These are phyloP conservation scores for Mortierella hygrophila DNA, from an alignment of 192 early-diverging fungal genomes.

Conservation along the genomic window DNA sequence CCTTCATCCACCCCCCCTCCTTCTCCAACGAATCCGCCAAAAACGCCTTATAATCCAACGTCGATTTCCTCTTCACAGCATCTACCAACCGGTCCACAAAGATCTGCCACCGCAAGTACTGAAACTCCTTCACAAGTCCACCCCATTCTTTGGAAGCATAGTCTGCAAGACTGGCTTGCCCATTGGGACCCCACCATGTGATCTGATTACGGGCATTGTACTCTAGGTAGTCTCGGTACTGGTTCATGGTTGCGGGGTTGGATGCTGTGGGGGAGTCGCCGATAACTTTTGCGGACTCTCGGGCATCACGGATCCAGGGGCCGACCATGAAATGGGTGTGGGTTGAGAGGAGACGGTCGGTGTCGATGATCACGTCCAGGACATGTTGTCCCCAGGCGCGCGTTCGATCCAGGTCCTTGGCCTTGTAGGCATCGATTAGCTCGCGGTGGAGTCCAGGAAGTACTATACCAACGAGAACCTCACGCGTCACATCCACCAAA, in stretches of 20 bases:
- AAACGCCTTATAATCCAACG: constrained; percentile 30
- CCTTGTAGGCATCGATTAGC: constrained; percentile 33
- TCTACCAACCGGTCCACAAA: constrained; percentile 30
- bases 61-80: neutral
- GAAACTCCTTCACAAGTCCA: constrained; percentile 31
- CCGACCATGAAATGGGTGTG: constrained; percentile 49
- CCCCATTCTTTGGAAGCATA: constrained; percentile 51
- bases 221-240: constrained; percentile 37
- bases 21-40: constrained; percentile 14
- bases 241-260: neutral
- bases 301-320: constrained; percentile 34
- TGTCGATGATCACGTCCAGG: constrained; percentile 22
- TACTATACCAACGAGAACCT: constrained; percentile 31
- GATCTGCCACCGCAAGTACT: constrained; percentile 35
- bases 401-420: constrained; percentile 15
- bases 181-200: constrained; percentile 50
- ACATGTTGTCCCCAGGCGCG: constrained; percentile 11
- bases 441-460: constrained; percentile 40
- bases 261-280: neutral
- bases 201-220: constrained; percentile 41
- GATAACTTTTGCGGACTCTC: constrained; percentile 14
- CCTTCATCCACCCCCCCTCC: constrained; percentile 22
- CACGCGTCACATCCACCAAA: constrained; percentile 48
- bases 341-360: constrained; percentile 30
- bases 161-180: constrained; percentile 21